Conservation (phyloP, 208 protist genomes). For the Wallacemonas sp. region DNA sequence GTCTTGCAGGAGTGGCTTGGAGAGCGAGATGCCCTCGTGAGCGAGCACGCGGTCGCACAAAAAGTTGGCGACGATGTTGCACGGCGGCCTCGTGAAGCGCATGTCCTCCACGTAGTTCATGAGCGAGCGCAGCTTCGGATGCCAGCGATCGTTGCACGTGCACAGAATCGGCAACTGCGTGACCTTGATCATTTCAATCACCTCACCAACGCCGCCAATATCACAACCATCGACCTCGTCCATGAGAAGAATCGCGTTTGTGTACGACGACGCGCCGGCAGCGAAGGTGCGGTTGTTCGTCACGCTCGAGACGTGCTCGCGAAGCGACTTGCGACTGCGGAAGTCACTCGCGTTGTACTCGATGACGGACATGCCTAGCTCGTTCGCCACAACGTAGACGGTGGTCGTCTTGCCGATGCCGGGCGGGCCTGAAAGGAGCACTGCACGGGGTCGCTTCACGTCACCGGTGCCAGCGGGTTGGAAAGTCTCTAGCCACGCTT, state of each 20-base stretch:
- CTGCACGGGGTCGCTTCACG: conserved; percentile 64
- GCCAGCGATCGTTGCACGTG: conserved; percentile 98
- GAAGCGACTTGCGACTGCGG: conserved; percentile 93
- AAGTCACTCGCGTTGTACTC: conserved; percentile 99
- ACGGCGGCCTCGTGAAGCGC: conserved; percentile 89
- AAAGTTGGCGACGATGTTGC: conserved; percentile 85
- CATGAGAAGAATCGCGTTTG: conserved; percentile 95
- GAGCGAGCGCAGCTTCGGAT: conserved; percentile 93
- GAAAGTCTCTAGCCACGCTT: conserved; percentile 93
- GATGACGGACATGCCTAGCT: conserved; percentile 91
- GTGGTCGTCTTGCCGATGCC: conserved; percentile 99
- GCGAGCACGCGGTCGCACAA: conserved; percentile 88
- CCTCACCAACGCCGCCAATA: conserved; percentile 95
- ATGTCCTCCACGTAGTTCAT: conserved; percentile 96
- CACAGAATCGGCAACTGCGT: conserved; percentile 97
- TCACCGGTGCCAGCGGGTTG: conserved; percentile 46
- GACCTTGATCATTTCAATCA: conserved; percentile 96
- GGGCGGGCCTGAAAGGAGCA: conserved; percentile 95
- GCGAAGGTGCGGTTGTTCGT: conserved; percentile 84
- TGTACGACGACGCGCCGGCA: conserved; percentile 48
- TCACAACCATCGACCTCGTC: conserved; percentile 99
- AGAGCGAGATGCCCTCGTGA: conserved; percentile 89
- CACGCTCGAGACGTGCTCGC: conserved; percentile 73
- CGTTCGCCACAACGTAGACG: conserved; percentile 89
- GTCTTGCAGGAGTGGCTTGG: conserved; percentile 85